Conservation (phyloP, 1,284 basidiomycete species). For the Paramarasmius palmivorus region DNA sequence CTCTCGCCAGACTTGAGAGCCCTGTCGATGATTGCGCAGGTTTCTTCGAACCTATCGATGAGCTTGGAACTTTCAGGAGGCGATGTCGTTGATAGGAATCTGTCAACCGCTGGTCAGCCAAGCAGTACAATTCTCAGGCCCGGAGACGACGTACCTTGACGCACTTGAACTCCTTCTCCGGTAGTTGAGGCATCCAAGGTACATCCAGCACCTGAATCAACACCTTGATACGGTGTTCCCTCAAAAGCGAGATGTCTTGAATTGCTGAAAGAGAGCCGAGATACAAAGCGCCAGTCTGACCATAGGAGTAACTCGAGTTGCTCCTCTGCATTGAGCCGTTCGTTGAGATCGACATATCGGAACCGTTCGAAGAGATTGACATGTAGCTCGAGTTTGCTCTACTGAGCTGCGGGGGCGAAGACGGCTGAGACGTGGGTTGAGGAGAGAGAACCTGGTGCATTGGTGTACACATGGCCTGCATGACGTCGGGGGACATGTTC, state of each 20-base stretch:
- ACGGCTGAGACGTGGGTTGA: slow-evolving; percentile 11
- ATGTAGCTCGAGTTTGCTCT: slow-evolving; percentile 2
- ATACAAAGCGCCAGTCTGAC: slow-evolving; percentile 42
- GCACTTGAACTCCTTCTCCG: slow-evolving; percentile 57
- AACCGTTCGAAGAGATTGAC: slow-evolving; percentile 15
- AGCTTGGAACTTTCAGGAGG: slow-evolving; percentile 53
- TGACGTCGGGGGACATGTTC: slow-evolving; percentile 64
- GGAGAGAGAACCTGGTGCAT: slow-evolving; percentile 70
- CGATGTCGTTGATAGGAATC: slow-evolving; percentile 62
- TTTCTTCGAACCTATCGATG: slow-evolving; percentile 46
- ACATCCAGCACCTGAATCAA: slow-evolving; percentile 72
- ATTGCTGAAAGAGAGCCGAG: slow-evolving; percentile 57
- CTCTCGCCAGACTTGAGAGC: slow-evolving; percentile 50
- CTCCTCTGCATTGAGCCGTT: background rate
- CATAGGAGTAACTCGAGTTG: slow-evolving; percentile 13
- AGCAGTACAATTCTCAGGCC: too few species aligned
- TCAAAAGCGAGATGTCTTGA: slow-evolving; percentile 49
- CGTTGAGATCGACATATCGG: background rate
- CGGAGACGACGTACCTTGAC: slow-evolving; percentile 35
- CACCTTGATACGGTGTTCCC: slow-evolving; percentile 50
- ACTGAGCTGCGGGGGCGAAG: slow-evolving; percentile 25
- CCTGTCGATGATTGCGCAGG: slow-evolving; percentile 55
- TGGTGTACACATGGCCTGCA: slow-evolving; percentile 79
- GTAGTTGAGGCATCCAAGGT: slow-evolving; percentile 59
- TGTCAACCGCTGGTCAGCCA: too few species aligned